Evolutionary conservation across 2,329 filamentous ascomycete genomes (phyloP).

Genomic region (Aspergillus sp.): DNA sequence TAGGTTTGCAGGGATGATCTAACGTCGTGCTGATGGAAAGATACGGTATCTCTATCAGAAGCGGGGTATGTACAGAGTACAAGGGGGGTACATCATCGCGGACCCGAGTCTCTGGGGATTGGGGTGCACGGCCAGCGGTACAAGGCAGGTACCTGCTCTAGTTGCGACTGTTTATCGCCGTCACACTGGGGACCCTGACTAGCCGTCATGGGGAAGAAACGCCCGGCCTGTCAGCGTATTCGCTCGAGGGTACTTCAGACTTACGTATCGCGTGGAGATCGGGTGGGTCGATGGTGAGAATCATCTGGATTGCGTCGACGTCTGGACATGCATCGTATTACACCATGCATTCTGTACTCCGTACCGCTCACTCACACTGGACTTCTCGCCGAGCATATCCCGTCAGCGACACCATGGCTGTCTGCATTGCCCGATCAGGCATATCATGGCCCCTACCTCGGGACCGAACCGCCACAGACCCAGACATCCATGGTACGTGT

Average conservation of each 20-base stretch:
- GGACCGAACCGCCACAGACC: not conserved
- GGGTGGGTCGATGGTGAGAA: not conserved
- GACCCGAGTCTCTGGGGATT: not conserved
- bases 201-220: not conserved
- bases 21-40: not conserved
- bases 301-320: too few relatives aligned
- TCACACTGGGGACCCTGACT: not conserved
- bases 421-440: not conserved
- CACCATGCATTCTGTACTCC: not conserved
- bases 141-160: constrained; percentile 1
- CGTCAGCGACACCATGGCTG: not conserved
- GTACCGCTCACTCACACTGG: not conserved
- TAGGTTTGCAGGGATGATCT: not conserved
- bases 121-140: not conserved
- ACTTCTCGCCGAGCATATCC: not conserved
- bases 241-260: not conserved
- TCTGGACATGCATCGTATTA: not conserved
- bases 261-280: not conserved
- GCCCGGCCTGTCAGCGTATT: too few relatives aligned
- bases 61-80: not conserved
- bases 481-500: not conserved
- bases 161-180: not conserved
- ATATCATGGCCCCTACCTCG: too few relatives aligned
- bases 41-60: not conserved
- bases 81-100: too few relatives aligned